Percentiles rank a stretch among this genome's conserved stretches.
Conservation (phyloP, 768 basidiomycete genomes). For the Lentinula detonsa region DNA sequence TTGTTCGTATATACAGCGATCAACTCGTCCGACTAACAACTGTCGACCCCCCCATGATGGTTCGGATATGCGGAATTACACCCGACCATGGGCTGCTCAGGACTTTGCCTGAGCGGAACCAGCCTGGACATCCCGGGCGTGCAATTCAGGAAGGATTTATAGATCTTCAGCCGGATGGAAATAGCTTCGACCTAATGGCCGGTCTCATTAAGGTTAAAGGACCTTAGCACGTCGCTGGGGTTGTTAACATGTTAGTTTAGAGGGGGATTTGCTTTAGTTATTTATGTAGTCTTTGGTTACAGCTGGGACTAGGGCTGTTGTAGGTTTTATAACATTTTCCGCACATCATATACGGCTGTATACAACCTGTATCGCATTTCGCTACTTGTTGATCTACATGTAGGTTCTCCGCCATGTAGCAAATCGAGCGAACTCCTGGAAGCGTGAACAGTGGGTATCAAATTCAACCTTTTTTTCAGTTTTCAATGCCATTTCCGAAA, state of each 20-base stretch:
- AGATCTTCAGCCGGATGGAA: slow-evolving; percentile 94
- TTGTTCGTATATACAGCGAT: slow-evolving; percentile 40
- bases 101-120: slow-evolving; percentile 53
- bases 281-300: too few relatives aligned
- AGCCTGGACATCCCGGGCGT: background rate
- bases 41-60: slow-evolving; percentile 56
- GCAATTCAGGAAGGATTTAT: slow-evolving; percentile 45
- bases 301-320: background rate
- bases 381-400: too few relatives aligned
- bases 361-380: too few relatives aligned
- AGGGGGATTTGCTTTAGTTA: background rate
- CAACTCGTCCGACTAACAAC: slow-evolving; percentile 82
- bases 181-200: slow-evolving; percentile 93
- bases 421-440: too few relatives aligned
- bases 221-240: background rate
- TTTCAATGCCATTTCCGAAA: too few relatives aligned
- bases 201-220: slow-evolving; percentile 66
- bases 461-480: too few relatives aligned
- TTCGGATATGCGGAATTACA: slow-evolving; percentile 83
- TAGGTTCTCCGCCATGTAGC: too few relatives aligned
- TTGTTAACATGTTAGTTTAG: background rate
- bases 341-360: background rate
- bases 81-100: slow-evolving; percentile 82
- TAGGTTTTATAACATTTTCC: background rate
- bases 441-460: too few relatives aligned